Evolutionary conservation across 208 protist species (phyloP).

Genomic region (Naegleria gruberi): DNA sequence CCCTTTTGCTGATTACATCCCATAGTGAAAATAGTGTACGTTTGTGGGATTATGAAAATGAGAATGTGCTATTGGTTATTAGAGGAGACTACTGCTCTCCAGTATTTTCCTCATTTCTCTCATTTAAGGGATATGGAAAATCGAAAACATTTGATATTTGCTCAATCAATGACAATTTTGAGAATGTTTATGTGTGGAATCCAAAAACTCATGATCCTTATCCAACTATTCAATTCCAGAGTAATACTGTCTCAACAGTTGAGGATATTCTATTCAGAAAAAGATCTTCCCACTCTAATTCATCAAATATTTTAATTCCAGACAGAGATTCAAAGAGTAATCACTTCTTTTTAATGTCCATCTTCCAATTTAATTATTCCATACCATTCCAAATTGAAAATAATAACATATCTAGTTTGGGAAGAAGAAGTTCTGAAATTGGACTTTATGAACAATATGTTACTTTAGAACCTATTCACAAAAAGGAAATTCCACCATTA

Average conservation of each 20-base stretch:
- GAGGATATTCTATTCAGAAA: not conserved
- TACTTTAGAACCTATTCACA: not conserved
- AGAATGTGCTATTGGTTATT: not conserved
- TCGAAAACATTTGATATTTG: not conserved
- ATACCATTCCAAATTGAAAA: not conserved
- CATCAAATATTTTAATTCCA: not conserved
- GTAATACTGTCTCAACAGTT: not conserved
- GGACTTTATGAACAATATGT: not conserved
- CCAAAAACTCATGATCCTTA: not conserved
- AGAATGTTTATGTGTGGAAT: not conserved
- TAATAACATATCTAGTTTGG: not conserved
- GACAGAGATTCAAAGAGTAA: not conserved
- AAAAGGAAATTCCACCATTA: not conserved
- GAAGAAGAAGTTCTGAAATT: not conserved
- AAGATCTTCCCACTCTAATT: not conserved
- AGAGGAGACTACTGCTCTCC: not conserved
- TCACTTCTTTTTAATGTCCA: not conserved
- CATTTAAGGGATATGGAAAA: not conserved
- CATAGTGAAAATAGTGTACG: not conserved
- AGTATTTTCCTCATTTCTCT: not conserved
- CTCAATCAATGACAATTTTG: not conserved
- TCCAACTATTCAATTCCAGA: not conserved
- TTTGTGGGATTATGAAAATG: not conserved
- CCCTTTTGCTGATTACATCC: not conserved
- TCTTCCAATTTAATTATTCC: not conserved